Conservation (phyloP, 495 filamentous ascomycete species). For the Lepidopterella palustris region DNA sequence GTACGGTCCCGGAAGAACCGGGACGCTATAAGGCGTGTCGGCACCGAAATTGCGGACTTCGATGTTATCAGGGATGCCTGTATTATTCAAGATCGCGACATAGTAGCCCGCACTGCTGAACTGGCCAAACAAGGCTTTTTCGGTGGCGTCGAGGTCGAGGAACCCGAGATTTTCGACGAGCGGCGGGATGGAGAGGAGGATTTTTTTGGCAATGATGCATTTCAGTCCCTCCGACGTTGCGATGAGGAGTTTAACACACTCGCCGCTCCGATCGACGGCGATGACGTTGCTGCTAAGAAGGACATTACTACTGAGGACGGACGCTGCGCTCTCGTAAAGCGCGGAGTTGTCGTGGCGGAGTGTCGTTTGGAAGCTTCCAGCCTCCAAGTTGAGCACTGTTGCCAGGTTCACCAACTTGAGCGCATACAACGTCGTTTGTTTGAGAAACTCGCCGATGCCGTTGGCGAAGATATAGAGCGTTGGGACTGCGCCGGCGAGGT, state of each 20-base stretch:
- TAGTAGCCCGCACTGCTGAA: conserved; percentile 41
- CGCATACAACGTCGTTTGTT: conserved; percentile 32
- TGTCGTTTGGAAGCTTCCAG: conserved; percentile 31
- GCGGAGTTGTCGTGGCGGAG: conserved; percentile 35
- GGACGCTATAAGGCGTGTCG: conserved; percentile 27
- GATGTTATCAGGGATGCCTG: conserved; percentile 33
- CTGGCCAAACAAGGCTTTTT: conserved; percentile 38
- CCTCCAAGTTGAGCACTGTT: conserved; percentile 9
- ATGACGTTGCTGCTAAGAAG: conserved; percentile 35
- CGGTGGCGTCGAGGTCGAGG: conserved; percentile 35
- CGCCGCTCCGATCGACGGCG: conserved; percentile 25
- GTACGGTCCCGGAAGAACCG: conserved; percentile 20
- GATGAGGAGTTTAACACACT: conserved; percentile 30
- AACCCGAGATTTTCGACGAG: conserved; percentile 34
- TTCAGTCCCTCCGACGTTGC: conserved; percentile 33
- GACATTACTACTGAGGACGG: conserved; percentile 30
- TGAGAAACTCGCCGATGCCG: conserved; percentile 38
- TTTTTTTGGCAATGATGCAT: conserved; percentile 40
- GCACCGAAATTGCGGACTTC: conserved; percentile 31
- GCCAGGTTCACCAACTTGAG: conserved; percentile 13
- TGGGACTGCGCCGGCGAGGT: conserved; percentile 30
- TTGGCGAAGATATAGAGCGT: neutral
- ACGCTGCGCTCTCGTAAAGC: conserved; percentile 38
- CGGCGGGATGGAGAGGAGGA: conserved; percentile 43
- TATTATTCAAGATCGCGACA: conserved; percentile 38